Conservation (phyloP, 805 yeast species). For the Lipomyces oligophaga region DNA sequence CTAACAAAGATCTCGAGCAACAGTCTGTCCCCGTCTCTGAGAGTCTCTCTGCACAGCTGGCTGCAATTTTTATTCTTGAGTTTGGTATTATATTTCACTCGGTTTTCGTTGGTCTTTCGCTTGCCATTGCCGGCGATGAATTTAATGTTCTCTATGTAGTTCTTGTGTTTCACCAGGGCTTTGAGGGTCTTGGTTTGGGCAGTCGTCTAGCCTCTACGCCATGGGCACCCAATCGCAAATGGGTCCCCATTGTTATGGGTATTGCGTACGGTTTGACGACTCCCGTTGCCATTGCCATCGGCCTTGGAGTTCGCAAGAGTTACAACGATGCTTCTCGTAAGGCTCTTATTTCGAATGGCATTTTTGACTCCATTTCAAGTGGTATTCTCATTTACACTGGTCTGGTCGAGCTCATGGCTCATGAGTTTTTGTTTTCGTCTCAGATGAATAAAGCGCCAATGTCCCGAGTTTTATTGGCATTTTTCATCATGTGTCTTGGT, state of each 20-base stretch:
- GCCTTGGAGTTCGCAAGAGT: conserved; percentile 61
- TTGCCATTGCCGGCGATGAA: conserved; percentile 75
- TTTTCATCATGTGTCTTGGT: conserved; percentile 40
- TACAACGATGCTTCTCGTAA: conserved; percentile 40
- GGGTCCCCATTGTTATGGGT: conserved; percentile 53
- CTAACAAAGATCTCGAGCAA: conserved; percentile 12
- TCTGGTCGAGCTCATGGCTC: conserved; percentile 69
- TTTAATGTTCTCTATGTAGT: conserved; percentile 67
- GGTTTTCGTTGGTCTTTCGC: conserved; percentile 70
- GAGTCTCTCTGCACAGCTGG: conserved; percentile 32
- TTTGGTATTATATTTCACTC: conserved; percentile 83
- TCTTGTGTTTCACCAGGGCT: conserved; percentile 53
- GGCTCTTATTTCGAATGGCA: conserved; percentile 57
- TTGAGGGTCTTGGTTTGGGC: conserved; percentile 78
- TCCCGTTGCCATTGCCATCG: conserved; percentile 69
- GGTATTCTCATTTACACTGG: conserved; percentile 72
- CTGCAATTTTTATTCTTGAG: conserved; percentile 58
- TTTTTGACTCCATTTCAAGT: conserved; percentile 65
- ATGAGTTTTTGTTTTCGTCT: conserved; percentile 57
- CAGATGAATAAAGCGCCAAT: conserved; percentile 30
- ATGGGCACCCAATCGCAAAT: conserved; percentile 48
- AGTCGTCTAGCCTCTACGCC: conserved; percentile 59
- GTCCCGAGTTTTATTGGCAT: conserved; percentile 12
- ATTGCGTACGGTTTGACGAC: conserved; percentile 56
- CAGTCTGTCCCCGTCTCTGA: conserved; percentile 4